Percentiles rank a stretch among this genome's conserved stretches.
Conservation (phyloP, 495 filamentous ascomycete species). For the Penicillium goetzii region DNA sequence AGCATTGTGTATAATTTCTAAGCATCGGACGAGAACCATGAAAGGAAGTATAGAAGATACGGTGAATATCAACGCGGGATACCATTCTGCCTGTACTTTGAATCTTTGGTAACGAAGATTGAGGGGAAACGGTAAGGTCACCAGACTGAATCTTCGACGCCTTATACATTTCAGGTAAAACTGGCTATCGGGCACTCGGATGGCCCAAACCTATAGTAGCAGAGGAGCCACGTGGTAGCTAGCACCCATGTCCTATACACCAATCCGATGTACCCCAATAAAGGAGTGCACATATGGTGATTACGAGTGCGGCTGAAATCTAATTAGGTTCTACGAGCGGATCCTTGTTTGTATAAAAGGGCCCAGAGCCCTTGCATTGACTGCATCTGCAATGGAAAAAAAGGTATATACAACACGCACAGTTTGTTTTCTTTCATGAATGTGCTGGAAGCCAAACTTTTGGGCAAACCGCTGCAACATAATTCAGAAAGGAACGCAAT, state of each 20-base stretch:
- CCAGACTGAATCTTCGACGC: too few species aligned
- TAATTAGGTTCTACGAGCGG: background rate
- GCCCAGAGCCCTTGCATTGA: background rate
- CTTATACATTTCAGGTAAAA: too few species aligned
- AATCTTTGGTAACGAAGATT: too few species aligned
- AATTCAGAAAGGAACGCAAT: slow-evolving; percentile 10
- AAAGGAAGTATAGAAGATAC: too few species aligned
- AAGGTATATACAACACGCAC: slow-evolving; percentile 29
- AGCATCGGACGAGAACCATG: too few species aligned
- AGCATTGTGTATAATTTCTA: too few species aligned
- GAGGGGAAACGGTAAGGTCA: too few species aligned
- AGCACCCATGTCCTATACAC: background rate
- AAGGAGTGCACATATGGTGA: background rate
- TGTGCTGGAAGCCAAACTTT: slow-evolving; percentile 28
- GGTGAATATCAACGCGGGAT: too few species aligned
- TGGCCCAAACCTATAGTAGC: too few species aligned
- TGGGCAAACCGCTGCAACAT: slow-evolving; percentile 23
- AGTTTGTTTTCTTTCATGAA: slow-evolving; percentile 13
- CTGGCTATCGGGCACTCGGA: too few species aligned
- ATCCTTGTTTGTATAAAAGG: background rate
- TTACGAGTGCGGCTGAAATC: background rate
- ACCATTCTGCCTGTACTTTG: too few species aligned
- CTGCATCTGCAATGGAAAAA: slow-evolving; percentile 16
- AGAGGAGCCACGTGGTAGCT: too few species aligned
- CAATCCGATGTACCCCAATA: background rate